Evolutionary conservation across 2,329 filamentous ascomycete species (phyloP).

Genomic region (Hypomyces rosellus): DNA sequence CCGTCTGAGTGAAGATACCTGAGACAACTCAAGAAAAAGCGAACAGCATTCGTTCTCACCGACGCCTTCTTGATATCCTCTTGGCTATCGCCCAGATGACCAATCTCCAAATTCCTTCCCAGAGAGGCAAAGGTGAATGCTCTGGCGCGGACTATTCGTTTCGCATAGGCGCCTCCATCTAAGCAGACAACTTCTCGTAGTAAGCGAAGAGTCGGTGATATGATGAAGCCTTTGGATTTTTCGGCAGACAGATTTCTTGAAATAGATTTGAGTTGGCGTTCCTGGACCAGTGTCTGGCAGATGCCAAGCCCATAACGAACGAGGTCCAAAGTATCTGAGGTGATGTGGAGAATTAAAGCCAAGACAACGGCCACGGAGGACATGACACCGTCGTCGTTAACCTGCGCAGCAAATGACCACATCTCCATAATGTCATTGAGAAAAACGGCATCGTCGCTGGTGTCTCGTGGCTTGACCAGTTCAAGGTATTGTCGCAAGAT

Average conservation of each 20-base stretch:
- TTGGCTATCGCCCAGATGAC: slow-evolving; percentile 46
- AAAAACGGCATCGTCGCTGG: slow-evolving; percentile 48
- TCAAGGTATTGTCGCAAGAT: slow-evolving; percentile 67
- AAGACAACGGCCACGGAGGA: slow-evolving; percentile 76
- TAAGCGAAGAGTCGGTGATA: slow-evolving; percentile 80
- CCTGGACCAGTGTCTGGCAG: slow-evolving; percentile 74
- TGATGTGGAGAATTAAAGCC: slow-evolving; percentile 70
- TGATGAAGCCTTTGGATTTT: slow-evolving; percentile 78
- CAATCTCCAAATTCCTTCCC: slow-evolving; percentile 72
- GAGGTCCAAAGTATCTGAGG: slow-evolving; percentile 69
- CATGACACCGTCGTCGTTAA: slow-evolving; percentile 73
- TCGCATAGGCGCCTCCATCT: slow-evolving; percentile 77
- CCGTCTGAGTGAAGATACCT: slow-evolving; percentile 70
- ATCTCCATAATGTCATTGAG: slow-evolving; percentile 78
- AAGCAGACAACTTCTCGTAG: slow-evolving; percentile 80
- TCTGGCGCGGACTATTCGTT: slow-evolving; percentile 68
- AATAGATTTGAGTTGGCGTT: slow-evolving; percentile 72
- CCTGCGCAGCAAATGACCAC: slow-evolving; percentile 77
- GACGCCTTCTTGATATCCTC: slow-evolving; percentile 68
- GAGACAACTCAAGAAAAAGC: slow-evolving; percentile 73
- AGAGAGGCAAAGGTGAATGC: slow-evolving; percentile 75
- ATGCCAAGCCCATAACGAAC: slow-evolving; percentile 69
- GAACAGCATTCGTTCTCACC: slow-evolving; percentile 73
- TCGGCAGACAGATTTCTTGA: slow-evolving; percentile 72
- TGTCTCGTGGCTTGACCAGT: slow-evolving; percentile 41